phyloP scores from a whole-genome alignment of 768 basidiomycete species.

The Rhodotorula graminis region DNA sequence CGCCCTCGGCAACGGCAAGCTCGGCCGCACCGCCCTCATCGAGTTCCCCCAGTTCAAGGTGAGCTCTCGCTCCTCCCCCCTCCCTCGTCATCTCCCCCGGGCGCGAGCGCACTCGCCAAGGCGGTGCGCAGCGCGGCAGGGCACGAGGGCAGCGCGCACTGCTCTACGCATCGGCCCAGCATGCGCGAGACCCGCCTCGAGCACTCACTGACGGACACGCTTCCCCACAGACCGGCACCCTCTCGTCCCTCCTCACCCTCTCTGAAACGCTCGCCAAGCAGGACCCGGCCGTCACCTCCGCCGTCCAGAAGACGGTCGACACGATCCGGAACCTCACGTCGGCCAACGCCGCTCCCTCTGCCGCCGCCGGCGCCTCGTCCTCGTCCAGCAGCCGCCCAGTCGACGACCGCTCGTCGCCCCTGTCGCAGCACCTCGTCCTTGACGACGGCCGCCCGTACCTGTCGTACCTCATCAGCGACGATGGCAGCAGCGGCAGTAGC shows the following conservation, averaged over 20 bases:
- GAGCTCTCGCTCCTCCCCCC: not conserved
- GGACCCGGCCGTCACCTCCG: slow-evolving; percentile 76
- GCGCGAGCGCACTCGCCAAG: not conserved
- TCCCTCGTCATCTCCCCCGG: no score
- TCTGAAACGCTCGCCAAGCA: slow-evolving; percentile 92
- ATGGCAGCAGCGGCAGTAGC: slow-evolving; percentile 52
- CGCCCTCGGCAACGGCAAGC: slow-evolving; percentile 30
- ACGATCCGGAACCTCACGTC: slow-evolving; percentile 70
- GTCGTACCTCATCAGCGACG: slow-evolving; percentile 56
- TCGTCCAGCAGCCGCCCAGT: not conserved
- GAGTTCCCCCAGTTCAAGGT: slow-evolving; percentile 38
- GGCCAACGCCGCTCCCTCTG: slow-evolving; percentile 3
- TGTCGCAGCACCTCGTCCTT: slow-evolving; percentile 38
- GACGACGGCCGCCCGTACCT: slow-evolving; percentile 42
- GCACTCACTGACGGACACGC: not conserved
- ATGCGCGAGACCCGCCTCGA: no score
- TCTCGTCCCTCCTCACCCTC: slow-evolving; percentile 77
- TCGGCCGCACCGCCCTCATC: slow-evolving; percentile 18
- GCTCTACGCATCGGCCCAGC: no score
- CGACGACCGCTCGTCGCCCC: slow-evolving; percentile 24
- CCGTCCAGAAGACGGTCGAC: slow-evolving; percentile 88
- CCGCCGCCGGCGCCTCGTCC: slow-evolving; percentile 18
- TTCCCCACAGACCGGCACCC: slow-evolving; percentile 72
- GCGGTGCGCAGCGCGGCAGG: no score
- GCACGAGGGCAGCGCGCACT: no score